Evolutionary conservation across 805 yeast species (phyloP).

Genomic region (Maudiozyma saulgeensis): DNA sequence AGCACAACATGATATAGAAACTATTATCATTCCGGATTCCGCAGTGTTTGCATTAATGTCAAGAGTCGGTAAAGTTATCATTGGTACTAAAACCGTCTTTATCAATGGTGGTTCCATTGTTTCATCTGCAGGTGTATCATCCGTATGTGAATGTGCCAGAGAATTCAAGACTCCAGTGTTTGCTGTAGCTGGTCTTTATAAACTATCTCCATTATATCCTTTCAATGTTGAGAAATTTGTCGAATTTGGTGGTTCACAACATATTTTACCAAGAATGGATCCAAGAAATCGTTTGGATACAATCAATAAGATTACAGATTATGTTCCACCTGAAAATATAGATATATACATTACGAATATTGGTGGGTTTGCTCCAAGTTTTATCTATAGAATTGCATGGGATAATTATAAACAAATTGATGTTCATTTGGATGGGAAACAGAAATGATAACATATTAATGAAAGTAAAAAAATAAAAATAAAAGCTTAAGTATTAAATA

Average conservation of each 20-base stretch:
- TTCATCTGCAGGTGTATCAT: constrained; percentile 79
- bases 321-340: constrained; percentile 86
- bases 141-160: constrained; percentile 92
- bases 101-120: constrained; percentile 94
- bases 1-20: constrained; percentile 78
- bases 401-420: constrained; percentile 89
- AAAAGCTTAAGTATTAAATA: too few species aligned
- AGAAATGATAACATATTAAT: neutral
- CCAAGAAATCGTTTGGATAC: constrained; percentile 40
- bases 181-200: constrained; percentile 88
- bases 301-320: constrained; percentile 82
- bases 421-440: constrained; percentile 43
- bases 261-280: constrained; percentile 43
- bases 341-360: constrained; percentile 91
- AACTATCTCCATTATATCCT: constrained; percentile 87
- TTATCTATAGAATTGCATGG: constrained; percentile 87
- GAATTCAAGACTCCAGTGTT: constrained; percentile 94
- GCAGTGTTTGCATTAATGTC: constrained; percentile 94
- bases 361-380: constrained; percentile 95
- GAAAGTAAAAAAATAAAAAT: too few species aligned
- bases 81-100: constrained; percentile 86
- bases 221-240: constrained; percentile 73
- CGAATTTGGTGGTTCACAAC: constrained; percentile 76
- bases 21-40: constrained; percentile 86
- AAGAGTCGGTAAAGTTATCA: constrained; percentile 88